Base-by-base conservation (phyloP, 73 alveolate genomes). In the Uronychia setigera region DNA sequence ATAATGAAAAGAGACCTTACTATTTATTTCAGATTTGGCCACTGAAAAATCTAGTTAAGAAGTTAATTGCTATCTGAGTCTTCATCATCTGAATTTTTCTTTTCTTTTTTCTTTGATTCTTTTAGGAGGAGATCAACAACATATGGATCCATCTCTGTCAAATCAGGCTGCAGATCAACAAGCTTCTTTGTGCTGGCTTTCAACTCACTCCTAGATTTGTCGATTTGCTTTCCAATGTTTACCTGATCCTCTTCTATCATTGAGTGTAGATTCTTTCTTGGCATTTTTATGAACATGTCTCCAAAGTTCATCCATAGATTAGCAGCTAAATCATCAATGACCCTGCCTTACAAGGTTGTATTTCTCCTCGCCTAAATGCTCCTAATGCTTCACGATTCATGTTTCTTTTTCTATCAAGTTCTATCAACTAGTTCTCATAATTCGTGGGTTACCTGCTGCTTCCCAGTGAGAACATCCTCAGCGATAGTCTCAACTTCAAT, bases 241-340 rank as follows among this genome's bases (percentile, higher is more conserved):
- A 59, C 87, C 46, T 88, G 83, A 31, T 88, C 94, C 29, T 67
- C 74, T 46, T 88, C 94, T 31, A 88, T 76, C 80, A 88, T 88
- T 32, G 81, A 34, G 27, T 81, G 77, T 26, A 85, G 26, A 60
- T 82, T 88, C 74, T 88, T 88, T 82, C 94, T 81, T 0, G 94
- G 94, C 79, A 88, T 11, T 74, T 59, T 88, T 29, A 88, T 29
- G 79, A 81, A 81, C n/a, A 81, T 9, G 59, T 81, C 87, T 25
- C 94, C 94, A 76, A 74, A 88, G 83, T 81, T 81, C 32, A 88
- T 32, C 90, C 94, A 81, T 19, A 46, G 19, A 46, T 5, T 46
- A 5, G 67, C 67, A 46, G n/a, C n/a, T n/a, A n/a, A n/a, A n/a
- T 46, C 67, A 11, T 46, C 67, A 11, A 46, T 46, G n/a, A 46